Evolutionary conservation across 805 yeast species (phyloP).

Genomic region (Candida ortonii): DNA sequence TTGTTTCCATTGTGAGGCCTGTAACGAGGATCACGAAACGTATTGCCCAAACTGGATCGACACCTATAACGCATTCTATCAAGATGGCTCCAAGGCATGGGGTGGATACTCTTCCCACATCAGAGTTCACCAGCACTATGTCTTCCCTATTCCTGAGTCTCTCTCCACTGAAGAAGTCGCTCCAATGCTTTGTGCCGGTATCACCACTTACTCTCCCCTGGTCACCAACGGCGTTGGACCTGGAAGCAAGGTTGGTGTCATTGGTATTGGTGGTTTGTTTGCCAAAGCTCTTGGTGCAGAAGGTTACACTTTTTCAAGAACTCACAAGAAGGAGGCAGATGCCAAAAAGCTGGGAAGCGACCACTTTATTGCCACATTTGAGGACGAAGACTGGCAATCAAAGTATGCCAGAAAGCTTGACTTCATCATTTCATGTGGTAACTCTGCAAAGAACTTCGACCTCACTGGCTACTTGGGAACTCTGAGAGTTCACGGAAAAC

Average conservation of each 20-base stretch:
- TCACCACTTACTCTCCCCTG: slow-evolving; percentile 69
- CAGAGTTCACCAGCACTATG: slow-evolving; percentile 61
- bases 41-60: slow-evolving; percentile 36
- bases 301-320: slow-evolving; percentile 56
- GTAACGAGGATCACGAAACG: slow-evolving; percentile 49
- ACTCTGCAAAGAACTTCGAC: slow-evolving; percentile 6
- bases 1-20: slow-evolving; percentile 61
- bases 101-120: slow-evolving; percentile 73
- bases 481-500: slow-evolving; percentile 58
- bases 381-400: no score
- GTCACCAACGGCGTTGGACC: slow-evolving; percentile 39
- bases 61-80: slow-evolving; percentile 35
- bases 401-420: slow-evolving; percentile 39
- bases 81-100: slow-evolving; percentile 37
- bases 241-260: slow-evolving; percentile 51
- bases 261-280: slow-evolving; percentile 64
- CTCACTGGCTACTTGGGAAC: slow-evolving; percentile 46
- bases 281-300: slow-evolving; percentile 64
- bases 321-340: slow-evolving; percentile 46
- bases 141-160: slow-evolving; percentile 58
- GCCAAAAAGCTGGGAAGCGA: slow-evolving; percentile 56
- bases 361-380: slow-evolving; percentile 51
- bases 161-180: slow-evolving; percentile 56
- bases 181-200: slow-evolving; percentile 76
- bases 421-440: slow-evolving; percentile 37